Evolutionary conservation across 768 basidiomycete genomes (phyloP).

Genomic region (Amanita phalloides): DNA sequence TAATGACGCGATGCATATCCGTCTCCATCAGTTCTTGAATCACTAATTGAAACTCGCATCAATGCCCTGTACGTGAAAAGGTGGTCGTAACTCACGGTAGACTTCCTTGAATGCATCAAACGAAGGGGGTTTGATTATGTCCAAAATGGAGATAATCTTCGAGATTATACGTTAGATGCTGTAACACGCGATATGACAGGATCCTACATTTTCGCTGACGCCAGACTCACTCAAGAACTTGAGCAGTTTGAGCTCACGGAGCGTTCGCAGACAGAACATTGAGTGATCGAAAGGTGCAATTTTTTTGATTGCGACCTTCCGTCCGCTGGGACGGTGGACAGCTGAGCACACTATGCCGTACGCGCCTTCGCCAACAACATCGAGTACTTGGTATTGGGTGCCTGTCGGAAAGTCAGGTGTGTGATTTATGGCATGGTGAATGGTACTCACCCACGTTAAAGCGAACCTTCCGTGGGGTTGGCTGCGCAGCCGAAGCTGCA

Average conservation of each 20-base stretch:
- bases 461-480: constrained; percentile 73
- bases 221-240: constrained; percentile 83
- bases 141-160: constrained; percentile 83
- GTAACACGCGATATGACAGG: not conserved
- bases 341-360: constrained; percentile 96
- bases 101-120: constrained; percentile 84
- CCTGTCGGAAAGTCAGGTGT: constrained; percentile 23
- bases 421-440: not conserved
- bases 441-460: constrained; percentile 67
- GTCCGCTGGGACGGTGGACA: constrained; percentile 73
- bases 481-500: constrained; percentile 29
- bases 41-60: constrained; percentile 28
- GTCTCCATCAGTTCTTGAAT: constrained; percentile 94
- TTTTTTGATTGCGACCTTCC: constrained; percentile 95
- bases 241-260: constrained; percentile 75
- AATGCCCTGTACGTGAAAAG: not conserved
- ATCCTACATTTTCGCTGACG: constrained; percentile 75
- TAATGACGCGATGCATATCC: constrained; percentile 93
- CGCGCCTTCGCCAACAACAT: constrained; percentile 85
- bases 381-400: constrained; percentile 74
- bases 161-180: not conserved
- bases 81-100: constrained; percentile 38
- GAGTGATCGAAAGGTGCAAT: constrained; percentile 93
- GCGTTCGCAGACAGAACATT: constrained; percentile 88
- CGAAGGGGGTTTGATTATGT: constrained; percentile 75